Conservation (phyloP, 192 early-diverging fungal species). For the Chytriomyces sp. region DNA sequence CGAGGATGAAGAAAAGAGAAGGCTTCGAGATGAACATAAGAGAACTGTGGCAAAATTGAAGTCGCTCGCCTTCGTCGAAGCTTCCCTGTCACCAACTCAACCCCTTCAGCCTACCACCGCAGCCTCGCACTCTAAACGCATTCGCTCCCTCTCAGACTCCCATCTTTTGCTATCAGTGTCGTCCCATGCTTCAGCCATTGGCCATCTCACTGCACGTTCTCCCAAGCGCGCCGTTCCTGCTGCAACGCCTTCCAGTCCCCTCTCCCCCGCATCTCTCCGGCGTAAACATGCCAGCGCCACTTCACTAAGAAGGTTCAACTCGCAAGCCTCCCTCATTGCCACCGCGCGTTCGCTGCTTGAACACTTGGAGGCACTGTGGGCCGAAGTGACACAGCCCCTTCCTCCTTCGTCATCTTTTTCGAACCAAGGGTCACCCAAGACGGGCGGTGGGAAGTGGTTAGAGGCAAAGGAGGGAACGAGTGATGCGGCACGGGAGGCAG, state of each 20-base stretch:
- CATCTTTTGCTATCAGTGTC: no score
- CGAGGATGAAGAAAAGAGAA: no score
- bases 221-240: no score
- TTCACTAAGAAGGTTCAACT: no score
- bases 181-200: no score
- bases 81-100: neutral
- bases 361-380: conserved; percentile 16
- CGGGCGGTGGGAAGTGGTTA: neutral
- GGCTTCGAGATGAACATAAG: no score
- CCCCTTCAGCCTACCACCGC: neutral
- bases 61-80: neutral
- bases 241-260: no score
- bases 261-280: no score
- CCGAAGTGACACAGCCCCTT: conserved; percentile 1
- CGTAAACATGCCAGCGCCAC: neutral
- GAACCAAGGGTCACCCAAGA: neutral
- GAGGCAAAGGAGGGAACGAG: neutral
- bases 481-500: neutral
- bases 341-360: conserved; percentile 5
- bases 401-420: no score
- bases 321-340: conserved; percentile 2
- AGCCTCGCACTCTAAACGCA: neutral
- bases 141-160: no score
- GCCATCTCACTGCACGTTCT: no score
- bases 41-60: neutral